Evolutionary conservation across 306 rosid species (phyloP).

Genomic region (Ormosia emarginata): DNA sequence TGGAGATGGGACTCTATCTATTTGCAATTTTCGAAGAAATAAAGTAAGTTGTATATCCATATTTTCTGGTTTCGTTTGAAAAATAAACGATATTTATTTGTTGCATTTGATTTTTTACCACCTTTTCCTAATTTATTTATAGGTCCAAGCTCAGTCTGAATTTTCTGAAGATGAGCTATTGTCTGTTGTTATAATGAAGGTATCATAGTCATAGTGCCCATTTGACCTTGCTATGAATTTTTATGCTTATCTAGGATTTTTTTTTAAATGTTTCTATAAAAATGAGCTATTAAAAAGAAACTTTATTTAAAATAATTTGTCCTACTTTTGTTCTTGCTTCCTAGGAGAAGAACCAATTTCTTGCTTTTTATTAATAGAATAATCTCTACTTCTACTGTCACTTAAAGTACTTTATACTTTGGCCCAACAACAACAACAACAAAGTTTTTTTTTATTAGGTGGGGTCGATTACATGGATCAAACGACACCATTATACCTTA

Average conservation of each 20-base stretch:
- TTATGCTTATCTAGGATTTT: neutral
- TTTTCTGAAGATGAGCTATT: slow-evolving; percentile 89
- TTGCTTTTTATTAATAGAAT: neutral
- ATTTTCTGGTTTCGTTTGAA: neutral
- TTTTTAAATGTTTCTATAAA: neutral
- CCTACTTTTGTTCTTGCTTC: neutral
- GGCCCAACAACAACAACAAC: too few relatives aligned
- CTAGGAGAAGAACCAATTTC: neutral
- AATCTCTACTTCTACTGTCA: neutral
- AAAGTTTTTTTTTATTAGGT: too few relatives aligned
- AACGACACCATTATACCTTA: too few relatives aligned
- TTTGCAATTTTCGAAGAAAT: slow-evolving; percentile 77
- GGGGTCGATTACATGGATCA: too few relatives aligned
- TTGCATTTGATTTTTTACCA: neutral
- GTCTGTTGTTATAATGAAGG: slow-evolving; percentile 93
- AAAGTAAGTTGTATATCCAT: slow-evolving; percentile 53
- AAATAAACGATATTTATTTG: neutral
- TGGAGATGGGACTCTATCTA: slow-evolving; percentile 93
- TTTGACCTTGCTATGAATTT: neutral
- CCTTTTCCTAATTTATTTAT: slow-evolving; percentile 23
- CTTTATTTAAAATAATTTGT: neutral
- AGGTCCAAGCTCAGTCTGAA: slow-evolving; percentile 86
- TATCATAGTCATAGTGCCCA: slow-evolving; percentile 4
- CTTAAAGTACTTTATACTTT: neutral
- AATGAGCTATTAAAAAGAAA: neutral